phyloP scores from a whole-genome alignment of 129 eudicot genomes.

The Silybum marianum region DNA sequence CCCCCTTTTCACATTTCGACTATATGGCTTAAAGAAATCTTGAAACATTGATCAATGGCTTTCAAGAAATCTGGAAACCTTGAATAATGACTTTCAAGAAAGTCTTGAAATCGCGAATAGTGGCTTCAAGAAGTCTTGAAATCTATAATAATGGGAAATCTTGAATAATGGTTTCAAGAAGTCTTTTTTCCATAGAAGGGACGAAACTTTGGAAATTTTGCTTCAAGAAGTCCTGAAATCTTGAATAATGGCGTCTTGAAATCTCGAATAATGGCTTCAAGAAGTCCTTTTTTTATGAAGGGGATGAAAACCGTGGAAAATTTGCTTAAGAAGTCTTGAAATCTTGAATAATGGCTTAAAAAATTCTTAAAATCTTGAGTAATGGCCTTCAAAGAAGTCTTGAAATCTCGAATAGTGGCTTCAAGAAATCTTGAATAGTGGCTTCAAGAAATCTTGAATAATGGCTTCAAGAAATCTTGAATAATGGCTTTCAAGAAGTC shows the following conservation, averaged over 20 bases:
- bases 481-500: too few relatives aligned
- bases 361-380: background rate
- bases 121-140: background rate
- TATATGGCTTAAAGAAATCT: background rate
- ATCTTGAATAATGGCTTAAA: too few relatives aligned
- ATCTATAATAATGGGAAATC: too few relatives aligned
- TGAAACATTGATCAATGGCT: background rate
- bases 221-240: background rate
- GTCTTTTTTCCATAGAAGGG: too few relatives aligned
- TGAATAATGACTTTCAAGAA: background rate
- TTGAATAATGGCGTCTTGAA: background rate
- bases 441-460: too few relatives aligned
- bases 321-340: background rate
- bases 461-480: too few relatives aligned
- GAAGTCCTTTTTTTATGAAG: background rate
- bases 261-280: background rate
- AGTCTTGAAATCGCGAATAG: background rate
- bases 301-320: background rate
- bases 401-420: background rate
- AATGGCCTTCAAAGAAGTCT: too few relatives aligned
- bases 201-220: too few relatives aligned
- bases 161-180: background rate
- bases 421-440: too few relatives aligned
- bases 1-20: background rate
- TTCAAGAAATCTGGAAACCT: background rate